Evolutionary conservation across 345 rosid species (phyloP), one percentile per base, ranked within the genome.

Genomic region (Lepidium africanum): DNA sequence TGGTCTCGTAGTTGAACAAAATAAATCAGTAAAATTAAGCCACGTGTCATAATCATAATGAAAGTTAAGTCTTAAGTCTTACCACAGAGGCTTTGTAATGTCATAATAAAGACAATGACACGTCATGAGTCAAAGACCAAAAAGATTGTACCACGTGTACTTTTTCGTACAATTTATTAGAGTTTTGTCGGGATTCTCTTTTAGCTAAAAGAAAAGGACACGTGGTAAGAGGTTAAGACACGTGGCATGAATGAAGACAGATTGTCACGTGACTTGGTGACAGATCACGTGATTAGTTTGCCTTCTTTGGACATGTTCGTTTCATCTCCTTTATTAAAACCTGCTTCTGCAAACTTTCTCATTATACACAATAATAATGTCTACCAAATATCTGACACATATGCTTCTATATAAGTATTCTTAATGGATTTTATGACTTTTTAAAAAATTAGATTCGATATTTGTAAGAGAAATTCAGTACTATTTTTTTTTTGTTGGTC

Each of bases 271-370:
- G 69, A 51, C 58, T 67, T 59, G n/a, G 41, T 38, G 57, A 67
- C 63, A 74, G 57, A 74, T 67, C 78, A 74, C 73, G 78, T 67
- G 73, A 45, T 59, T 73, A 57, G 41, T 49, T 59, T 73, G 62
- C 49, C 35, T 43, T 60, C 57, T 67, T 65, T 66, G 63, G 41
- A 43, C 57, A 51, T 59, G 73, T 67, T 74, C 56, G 49, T 10
- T 46, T 55, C 51, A 53, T 27, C 51, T 63, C 35, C 42, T 72
- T 66, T 59, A 53, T 52, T 51, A 42, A 65, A 38, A 60, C 51
- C 32, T 39, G 65, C 59, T 48, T 37, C 51, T 56, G 38, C 46
- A 55, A 45, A 39, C 50, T 71, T 55, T 63, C 43, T 63, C 76
- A 60, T 12, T 60, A 4, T 71, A n/a, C 48, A 27, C 65, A 72